Percentiles rank a stretch among this genome's conserved stretches.
These are phyloP conservation scores for Chaetoceros muelleri DNA, from an alignment of 108 stramenopile genomes.

Conservation along the genomic window DNA sequence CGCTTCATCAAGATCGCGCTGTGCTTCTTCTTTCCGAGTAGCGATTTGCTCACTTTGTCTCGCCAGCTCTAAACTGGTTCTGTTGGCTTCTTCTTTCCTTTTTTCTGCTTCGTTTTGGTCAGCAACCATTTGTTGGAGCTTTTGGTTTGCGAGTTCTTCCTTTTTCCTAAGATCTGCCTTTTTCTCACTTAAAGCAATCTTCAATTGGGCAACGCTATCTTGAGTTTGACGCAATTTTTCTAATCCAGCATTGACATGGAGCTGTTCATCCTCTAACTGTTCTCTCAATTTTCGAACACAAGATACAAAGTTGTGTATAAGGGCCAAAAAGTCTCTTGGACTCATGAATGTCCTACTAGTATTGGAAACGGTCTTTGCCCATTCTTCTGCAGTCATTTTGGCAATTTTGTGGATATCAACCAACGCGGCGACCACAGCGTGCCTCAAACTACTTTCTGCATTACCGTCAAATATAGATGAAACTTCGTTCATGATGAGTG, in stretches of 20 bases:
- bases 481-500: slow-evolving; percentile 52
- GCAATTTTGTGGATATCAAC: slow-evolving; percentile 79
- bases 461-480: slow-evolving; percentile 52
- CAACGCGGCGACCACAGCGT: slow-evolving; percentile 91
- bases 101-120: slow-evolving; percentile 95
- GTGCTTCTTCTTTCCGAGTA: slow-evolving; percentile 83
- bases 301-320: slow-evolving; percentile 85
- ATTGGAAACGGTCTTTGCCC: slow-evolving; percentile 32
- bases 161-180: slow-evolving; percentile 72
- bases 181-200: slow-evolving; percentile 70
- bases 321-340: slow-evolving; percentile 93
- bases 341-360: slow-evolving; percentile 76
- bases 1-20: slow-evolving; percentile 88
- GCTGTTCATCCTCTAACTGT: slow-evolving; percentile 89
- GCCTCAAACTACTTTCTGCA: slow-evolving; percentile 48
- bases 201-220: slow-evolving; percentile 85
- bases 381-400: slow-evolving; percentile 56
- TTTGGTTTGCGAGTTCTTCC: slow-evolving; percentile 86
- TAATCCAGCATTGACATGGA: slow-evolving; percentile 93
- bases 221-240: slow-evolving; percentile 90
- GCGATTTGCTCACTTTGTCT: slow-evolving; percentile 70
- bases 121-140: slow-evolving; percentile 98
- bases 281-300: slow-evolving; percentile 69
- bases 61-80: slow-evolving; percentile 77
- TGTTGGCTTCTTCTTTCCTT: slow-evolving; percentile 85